Conservation (phyloP, 1,284 basidiomycete genomes). For the Xerocomus minutiporus region DNA sequence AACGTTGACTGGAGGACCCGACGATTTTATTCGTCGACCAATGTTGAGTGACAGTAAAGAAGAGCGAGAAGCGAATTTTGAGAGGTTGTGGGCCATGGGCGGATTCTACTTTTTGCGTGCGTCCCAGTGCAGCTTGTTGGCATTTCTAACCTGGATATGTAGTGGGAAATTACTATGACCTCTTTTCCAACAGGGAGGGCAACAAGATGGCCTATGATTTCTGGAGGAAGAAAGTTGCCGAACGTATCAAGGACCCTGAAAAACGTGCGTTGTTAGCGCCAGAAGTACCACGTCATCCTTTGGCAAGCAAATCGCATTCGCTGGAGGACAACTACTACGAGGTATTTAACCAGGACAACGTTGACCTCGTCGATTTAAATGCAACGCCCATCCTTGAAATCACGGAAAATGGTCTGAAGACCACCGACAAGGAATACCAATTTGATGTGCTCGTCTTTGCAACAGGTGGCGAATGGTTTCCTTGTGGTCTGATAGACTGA, state of each 20-base stretch:
- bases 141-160: not conserved
- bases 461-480: slow-evolving; percentile 1
- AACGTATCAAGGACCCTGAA: slow-evolving; percentile 10
- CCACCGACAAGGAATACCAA: slow-evolving; percentile 6
- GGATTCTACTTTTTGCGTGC: slow-evolving; percentile 9
- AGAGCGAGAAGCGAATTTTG: slow-evolving; percentile 10
- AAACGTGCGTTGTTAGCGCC: slow-evolving; percentile 17
- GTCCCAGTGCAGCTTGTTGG: not conserved
- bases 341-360: slow-evolving; percentile 13
- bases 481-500: not conserved
- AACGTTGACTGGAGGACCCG: not conserved
- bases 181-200: not conserved
- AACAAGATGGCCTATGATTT: slow-evolving; percentile 11
- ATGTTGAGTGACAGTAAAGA: slow-evolving; percentile 7
- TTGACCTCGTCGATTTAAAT: slow-evolving; percentile 15
- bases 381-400: slow-evolving; percentile 11
- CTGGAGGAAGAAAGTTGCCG: slow-evolving; percentile 13
- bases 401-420: slow-evolving; percentile 6
- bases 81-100: slow-evolving; percentile 10
- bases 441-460: slow-evolving; percentile 7
- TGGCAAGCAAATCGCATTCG: slow-evolving; percentile 5
- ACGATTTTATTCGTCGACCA: not conserved
- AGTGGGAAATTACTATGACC: slow-evolving; percentile 8
- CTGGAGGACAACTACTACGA: slow-evolving; percentile 16
- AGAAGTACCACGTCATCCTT: slow-evolving; percentile 2